Conservation (phyloP, 345 rosid species). For the Chamaenerion angustifolium region DNA sequence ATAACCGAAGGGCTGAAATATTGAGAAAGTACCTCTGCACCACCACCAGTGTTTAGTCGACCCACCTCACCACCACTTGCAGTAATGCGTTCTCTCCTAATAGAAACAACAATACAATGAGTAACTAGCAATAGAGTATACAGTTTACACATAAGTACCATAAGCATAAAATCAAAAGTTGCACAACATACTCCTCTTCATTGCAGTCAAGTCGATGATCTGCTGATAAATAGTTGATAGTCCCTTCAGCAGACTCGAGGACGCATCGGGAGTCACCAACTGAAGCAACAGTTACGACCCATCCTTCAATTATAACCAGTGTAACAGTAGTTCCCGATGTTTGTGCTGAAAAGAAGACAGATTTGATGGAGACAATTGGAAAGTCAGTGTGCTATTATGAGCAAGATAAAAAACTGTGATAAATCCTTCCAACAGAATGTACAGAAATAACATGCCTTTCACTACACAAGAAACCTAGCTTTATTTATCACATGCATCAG, state of each 20-base stretch:
- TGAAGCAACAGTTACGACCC: conserved; percentile 91
- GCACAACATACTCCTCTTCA: conserved; percentile 75
- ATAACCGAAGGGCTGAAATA: not conserved
- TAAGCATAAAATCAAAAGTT: not conserved
- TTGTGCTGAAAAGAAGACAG: conserved; percentile 37
- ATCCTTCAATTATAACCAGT: conserved; percentile 89
- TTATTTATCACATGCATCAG: no score
- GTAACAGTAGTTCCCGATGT: conserved; percentile 96
- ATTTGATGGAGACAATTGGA: not conserved
- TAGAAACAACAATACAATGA: not conserved
- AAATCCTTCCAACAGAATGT: no score
- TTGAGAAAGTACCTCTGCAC: conserved; percentile 65
- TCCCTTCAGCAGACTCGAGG: conserved; percentile 92
- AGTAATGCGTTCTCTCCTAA: conserved; percentile 90
- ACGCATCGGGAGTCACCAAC: conserved; percentile 98
- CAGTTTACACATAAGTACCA: conserved; percentile 2
- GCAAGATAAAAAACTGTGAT: no score
- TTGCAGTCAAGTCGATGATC: conserved; percentile 96
- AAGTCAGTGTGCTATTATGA: no score
- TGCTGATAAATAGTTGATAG: conserved; percentile 71
- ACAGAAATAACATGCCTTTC: no score
- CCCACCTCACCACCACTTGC: conserved; percentile 99
- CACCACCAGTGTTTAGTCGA: conserved; percentile 90
- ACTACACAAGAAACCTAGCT: no score
- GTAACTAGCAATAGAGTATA: conserved; percentile 1